Evolutionary conservation across 2,329 filamentous ascomycete genomes (phyloP).

Genomic region (Hymenoscyphus fructigenus): DNA sequence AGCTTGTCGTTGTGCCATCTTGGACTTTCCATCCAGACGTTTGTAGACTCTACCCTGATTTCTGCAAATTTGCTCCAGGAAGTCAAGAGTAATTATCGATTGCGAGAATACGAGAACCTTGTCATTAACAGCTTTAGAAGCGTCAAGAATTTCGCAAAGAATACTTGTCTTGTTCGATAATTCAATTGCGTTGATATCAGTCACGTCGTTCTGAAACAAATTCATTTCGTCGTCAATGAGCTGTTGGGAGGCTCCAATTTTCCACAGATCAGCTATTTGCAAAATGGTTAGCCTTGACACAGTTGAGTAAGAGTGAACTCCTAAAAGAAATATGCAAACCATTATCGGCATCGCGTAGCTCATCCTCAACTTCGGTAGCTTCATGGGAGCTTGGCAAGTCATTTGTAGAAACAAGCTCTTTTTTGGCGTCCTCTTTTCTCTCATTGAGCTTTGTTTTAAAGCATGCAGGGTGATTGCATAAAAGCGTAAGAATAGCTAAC

Average conservation of each 20-base stretch:
- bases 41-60: constrained; percentile 47
- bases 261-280: constrained; percentile 26
- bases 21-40: constrained; percentile 65
- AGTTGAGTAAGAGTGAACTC: not conserved
- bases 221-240: constrained; percentile 38
- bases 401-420: constrained; percentile 8
- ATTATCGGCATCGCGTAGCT: not conserved
- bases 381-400: not conserved
- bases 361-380: constrained; percentile 19
- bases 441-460: constrained; percentile 47
- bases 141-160: constrained; percentile 67
- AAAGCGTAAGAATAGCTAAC: constrained; percentile 24
- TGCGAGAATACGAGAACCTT: constrained; percentile 82
- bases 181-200: constrained; percentile 42
- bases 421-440: constrained; percentile 35
- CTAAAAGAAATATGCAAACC: not conserved
- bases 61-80: constrained; percentile 58
- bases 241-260: constrained; percentile 30
- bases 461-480: constrained; percentile 51
- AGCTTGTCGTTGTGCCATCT: constrained; percentile 56
- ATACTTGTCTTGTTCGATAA: constrained; percentile 69
- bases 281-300: not conserved
- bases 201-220: constrained; percentile 37
- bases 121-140: constrained; percentile 61
- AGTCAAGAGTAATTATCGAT: constrained; percentile 67